A percentile compares a stretch with the other conserved stretches of the same genome.
Conservation (phyloP, 2,329 filamentous ascomycete species). For the Colletotrichum sp. region DNA sequence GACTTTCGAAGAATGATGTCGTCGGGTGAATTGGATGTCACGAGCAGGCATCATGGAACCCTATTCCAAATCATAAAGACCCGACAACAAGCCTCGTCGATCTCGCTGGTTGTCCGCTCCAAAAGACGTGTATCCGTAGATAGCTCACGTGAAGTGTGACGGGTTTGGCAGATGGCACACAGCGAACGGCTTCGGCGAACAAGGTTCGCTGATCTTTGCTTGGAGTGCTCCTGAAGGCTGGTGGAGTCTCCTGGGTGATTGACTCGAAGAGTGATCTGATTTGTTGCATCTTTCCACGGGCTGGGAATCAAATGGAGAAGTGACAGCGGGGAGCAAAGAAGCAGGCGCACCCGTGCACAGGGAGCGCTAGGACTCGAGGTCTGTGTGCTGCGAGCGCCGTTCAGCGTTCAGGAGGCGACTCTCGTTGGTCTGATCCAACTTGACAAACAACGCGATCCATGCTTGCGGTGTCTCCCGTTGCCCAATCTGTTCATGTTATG, state of each 20-base stretch:
- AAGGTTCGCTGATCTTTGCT: background rate
- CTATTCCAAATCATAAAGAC: background rate
- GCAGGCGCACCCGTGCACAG: background rate
- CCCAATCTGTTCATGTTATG: background rate
- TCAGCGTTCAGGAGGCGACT: background rate
- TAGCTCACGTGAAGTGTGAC: background rate
- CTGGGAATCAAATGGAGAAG: background rate
- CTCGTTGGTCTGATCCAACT: background rate
- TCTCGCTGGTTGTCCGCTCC: background rate
- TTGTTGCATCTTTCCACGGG: background rate
- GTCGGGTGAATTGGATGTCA: background rate
- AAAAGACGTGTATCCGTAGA: background rate
- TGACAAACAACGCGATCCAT: background rate
- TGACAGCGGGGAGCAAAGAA: background rate
- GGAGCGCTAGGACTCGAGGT: background rate
- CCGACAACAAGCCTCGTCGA: background rate
- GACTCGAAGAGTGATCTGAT: slow-evolving; percentile 6
- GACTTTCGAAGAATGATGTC: background rate
- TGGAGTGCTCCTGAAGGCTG: background rate
- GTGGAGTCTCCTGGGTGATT: slow-evolving; percentile 9
- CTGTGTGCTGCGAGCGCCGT: background rate
- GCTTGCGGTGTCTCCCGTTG: background rate
- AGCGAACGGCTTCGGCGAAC: background rate
- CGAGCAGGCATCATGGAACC: background rate
- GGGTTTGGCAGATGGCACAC: background rate